These are phyloP conservation scores for Porodaedalea pini DNA, from an alignment of 1,284 basidiomycete species.

Conservation along the genomic window DNA sequence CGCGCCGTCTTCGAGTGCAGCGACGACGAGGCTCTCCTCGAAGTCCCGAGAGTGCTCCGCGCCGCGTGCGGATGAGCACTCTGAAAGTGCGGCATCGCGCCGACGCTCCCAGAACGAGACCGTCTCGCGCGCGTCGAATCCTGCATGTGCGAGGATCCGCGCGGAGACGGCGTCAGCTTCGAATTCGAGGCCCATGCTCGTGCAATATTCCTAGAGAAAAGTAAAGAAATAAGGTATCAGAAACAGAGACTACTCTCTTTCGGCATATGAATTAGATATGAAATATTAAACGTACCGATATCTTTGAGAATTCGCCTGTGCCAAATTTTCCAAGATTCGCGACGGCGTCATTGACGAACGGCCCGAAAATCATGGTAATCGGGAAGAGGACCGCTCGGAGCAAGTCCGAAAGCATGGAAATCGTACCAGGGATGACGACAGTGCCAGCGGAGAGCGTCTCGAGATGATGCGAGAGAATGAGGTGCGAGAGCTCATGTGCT, in stretches of 20 bases:
- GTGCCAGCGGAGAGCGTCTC: conserved; percentile 82
- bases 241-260: conserved; percentile 30
- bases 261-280: conserved; percentile 28
- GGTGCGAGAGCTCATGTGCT: conserved; percentile 84
- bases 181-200: conserved; percentile 73
- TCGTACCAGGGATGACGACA: conserved; percentile 74
- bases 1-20: neutral
- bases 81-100: conserved; percentile 31
- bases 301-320: conserved; percentile 65
- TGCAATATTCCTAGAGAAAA: conserved; percentile 49
- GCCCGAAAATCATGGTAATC: conserved; percentile 84
- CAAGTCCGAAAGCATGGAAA: conserved; percentile 76
- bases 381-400: conserved; percentile 86
- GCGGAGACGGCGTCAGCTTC: conserved; percentile 89
- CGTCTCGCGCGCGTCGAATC: conserved; percentile 76
- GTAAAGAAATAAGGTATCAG: conserved; percentile 7
- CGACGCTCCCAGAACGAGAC: conserved; percentile 71
- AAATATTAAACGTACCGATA: conserved; percentile 37
- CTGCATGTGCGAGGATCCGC: conserved; percentile 82
- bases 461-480: conserved; percentile 84
- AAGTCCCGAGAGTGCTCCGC: conserved; percentile 1
- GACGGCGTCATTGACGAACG: conserved; percentile 87
- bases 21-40: neutral
- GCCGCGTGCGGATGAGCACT: conserved; percentile 36
- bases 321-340: conserved; percentile 75